Evolutionary conservation across 495 filamentous ascomycete species (phyloP).

Genomic region (Neurospora sp.): DNA sequence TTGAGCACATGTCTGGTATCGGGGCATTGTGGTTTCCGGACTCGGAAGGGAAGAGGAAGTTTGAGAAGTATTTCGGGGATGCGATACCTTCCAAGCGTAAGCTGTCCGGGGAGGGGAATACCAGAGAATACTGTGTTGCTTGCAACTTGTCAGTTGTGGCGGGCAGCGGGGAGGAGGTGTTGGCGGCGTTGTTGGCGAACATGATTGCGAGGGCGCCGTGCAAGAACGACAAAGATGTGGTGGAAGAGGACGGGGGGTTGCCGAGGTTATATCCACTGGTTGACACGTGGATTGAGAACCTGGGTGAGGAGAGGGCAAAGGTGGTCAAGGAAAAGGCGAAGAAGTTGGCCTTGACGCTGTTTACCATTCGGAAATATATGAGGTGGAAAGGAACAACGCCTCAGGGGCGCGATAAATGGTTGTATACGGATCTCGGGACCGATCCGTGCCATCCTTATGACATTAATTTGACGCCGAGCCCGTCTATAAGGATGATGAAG

Average conservation of each 20-base stretch:
- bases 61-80: slow-evolving; percentile 16
- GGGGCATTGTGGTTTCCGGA: slow-evolving; percentile 14
- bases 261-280: slow-evolving; percentile 26
- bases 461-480: not conserved
- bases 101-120: slow-evolving; percentile 1
- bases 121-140: slow-evolving; percentile 25
- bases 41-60: slow-evolving; percentile 17
- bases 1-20: slow-evolving; percentile 22
- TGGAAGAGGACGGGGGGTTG: slow-evolving; percentile 7
- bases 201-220: slow-evolving; percentile 19
- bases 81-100: slow-evolving; percentile 10
- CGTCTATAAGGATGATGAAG: slow-evolving; percentile 9
- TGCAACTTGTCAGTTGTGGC: slow-evolving; percentile 35
- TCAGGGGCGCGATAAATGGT: not conserved
- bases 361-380: not conserved
- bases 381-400: not conserved
- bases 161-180: slow-evolving; percentile 19
- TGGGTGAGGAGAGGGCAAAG: not conserved
- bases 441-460: not conserved
- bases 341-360: not conserved
- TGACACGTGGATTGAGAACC: slow-evolving; percentile 29
- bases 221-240: not conserved
- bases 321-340: not conserved
- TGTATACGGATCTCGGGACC: not conserved
- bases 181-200: slow-evolving; percentile 28